Percentiles rank a stretch among this genome's conserved stretches.
phyloP scores from a whole-genome alignment of 352 stramenopile species.

The Phytophthora syringae region DNA sequence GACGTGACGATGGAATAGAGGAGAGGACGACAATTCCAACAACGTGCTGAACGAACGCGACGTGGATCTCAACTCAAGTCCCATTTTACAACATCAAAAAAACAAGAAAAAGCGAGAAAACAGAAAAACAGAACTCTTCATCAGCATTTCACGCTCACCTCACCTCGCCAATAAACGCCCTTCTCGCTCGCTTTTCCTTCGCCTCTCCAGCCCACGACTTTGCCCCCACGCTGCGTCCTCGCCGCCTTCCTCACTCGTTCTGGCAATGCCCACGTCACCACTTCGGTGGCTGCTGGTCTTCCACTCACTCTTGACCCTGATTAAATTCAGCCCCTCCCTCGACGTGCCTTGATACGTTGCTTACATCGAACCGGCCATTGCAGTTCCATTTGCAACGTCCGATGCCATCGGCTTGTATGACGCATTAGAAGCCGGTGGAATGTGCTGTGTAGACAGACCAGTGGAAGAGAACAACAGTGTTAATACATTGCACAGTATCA shows the following conservation, averaged over 20 bases:
- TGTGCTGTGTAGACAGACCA: constrained; percentile 53
- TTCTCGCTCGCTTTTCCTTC: constrained; percentile 22
- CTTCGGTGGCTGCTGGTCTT: constrained; percentile 7
- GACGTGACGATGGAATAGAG: constrained; percentile 11
- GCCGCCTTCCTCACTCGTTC: constrained; percentile 8
- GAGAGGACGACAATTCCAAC: background rate
- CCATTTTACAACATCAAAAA: constrained; percentile 38
- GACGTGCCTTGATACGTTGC: background rate
- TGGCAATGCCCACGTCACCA: constrained; percentile 26
- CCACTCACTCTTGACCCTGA: constrained; percentile 12
- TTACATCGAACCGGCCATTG: constrained; percentile 80
- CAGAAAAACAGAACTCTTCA: constrained; percentile 35
- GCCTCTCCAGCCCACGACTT: background rate
- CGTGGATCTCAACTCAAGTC: constrained; percentile 29
- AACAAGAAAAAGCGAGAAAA: constrained; percentile 21
- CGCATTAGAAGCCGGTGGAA: constrained; percentile 65
- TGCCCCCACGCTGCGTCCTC: constrained; percentile 12
- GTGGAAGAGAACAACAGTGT: constrained; percentile 5
- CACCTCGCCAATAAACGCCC: constrained; percentile 39
- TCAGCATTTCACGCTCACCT: constrained; percentile 35
- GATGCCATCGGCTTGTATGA: constrained; percentile 73
- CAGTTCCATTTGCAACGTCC: constrained; percentile 73
- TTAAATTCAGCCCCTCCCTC: constrained; percentile 5
- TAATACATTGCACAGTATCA: constrained; percentile 5
- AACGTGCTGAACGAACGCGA: constrained; percentile 20